Percentiles rank a stretch among this genome's conserved stretches.
phyloP scores from a whole-genome alignment of 805 yeast genomes.

The Metschnikowia corniflorae region DNA sequence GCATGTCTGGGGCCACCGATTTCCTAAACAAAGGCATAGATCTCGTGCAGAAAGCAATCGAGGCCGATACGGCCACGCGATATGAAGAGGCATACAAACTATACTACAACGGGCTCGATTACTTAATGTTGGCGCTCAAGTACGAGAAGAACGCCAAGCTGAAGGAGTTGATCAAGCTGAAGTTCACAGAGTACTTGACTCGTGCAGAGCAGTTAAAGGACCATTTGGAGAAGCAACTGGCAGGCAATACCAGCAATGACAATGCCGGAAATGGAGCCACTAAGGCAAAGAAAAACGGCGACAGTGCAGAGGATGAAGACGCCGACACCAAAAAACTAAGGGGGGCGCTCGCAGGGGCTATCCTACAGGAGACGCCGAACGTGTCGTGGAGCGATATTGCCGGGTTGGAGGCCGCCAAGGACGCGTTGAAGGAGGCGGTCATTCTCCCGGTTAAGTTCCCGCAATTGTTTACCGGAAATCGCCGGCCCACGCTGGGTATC shows the following conservation, averaged over 20 bases:
- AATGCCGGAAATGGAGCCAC: slow-evolving; percentile 55
- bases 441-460: slow-evolving; percentile 95
- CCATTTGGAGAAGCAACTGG: slow-evolving; percentile 66
- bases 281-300: slow-evolving; percentile 48
- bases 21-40: slow-evolving; percentile 94
- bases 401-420: slow-evolving; percentile 92
- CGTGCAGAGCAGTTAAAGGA: slow-evolving; percentile 93
- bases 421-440: slow-evolving; percentile 95
- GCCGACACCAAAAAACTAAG: slow-evolving; percentile 85
- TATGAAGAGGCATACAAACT: slow-evolving; percentile 93
- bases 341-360: slow-evolving; percentile 89
- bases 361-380: slow-evolving; percentile 86
- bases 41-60: slow-evolving; percentile 89
- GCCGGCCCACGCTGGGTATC: slow-evolving; percentile 91
- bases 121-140: slow-evolving; percentile 91
- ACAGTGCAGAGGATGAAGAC: slow-evolving; percentile 60
- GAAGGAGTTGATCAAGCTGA: slow-evolving; percentile 82
- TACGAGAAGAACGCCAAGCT: slow-evolving; percentile 87
- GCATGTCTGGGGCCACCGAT: slow-evolving; percentile 46
- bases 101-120: slow-evolving; percentile 90
- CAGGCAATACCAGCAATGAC: slow-evolving; percentile 46
- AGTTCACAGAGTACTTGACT: slow-evolving; percentile 85
- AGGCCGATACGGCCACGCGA: slow-evolving; percentile 83
- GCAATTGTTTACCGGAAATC: slow-evolving; percentile 88
- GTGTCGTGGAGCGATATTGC: slow-evolving; percentile 95